Conservation (phyloP, 208 protist species). For the Sergeia podlipaevii region DNA sequence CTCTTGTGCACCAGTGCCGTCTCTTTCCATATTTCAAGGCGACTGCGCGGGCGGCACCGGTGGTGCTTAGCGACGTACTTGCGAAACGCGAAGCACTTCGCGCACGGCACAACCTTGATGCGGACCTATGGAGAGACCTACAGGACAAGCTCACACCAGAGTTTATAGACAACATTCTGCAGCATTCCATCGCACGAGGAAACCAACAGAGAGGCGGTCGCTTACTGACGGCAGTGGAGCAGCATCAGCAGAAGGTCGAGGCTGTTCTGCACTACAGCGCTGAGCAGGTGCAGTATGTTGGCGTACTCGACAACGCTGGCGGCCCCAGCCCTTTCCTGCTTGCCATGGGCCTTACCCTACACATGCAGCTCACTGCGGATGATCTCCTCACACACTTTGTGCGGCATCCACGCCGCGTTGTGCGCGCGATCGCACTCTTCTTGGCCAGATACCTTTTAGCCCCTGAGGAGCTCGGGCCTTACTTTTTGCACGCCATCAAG, state of each 20-base stretch:
- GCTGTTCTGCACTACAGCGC: slow-evolving; percentile 69
- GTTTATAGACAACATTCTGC: slow-evolving; percentile 14
- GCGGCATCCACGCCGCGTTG: slow-evolving; percentile 60
- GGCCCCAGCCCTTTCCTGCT: slow-evolving; percentile 70
- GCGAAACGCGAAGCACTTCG: slow-evolving; percentile 37
- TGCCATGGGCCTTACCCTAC: slow-evolving; percentile 51
- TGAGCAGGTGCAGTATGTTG: slow-evolving; percentile 61
- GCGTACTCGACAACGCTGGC: slow-evolving; percentile 62
- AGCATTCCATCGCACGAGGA: slow-evolving; percentile 9
- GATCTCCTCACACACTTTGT: slow-evolving; percentile 55
- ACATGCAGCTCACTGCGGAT: slow-evolving; percentile 35
- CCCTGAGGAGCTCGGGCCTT: slow-evolving; percentile 64
- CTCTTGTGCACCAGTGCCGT: slow-evolving; percentile 38
- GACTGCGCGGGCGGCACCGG: slow-evolving; percentile 24
- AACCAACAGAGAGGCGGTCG: slow-evolving; percentile 4
- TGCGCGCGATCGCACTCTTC: slow-evolving; percentile 70
- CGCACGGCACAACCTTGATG: slow-evolving; percentile 59
- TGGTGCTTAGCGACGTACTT: slow-evolving; percentile 42
- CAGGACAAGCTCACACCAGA: slow-evolving; percentile 9
- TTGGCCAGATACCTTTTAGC: slow-evolving; percentile 62
- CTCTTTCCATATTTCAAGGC: slow-evolving; percentile 33
- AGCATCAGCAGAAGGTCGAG: slow-evolving; percentile 43
- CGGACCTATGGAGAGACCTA: slow-evolving; percentile 55
- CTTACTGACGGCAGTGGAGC: slow-evolving; percentile 41
- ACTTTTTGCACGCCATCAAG: slow-evolving; percentile 52